Evolutionary conservation across 176 grass and related monocot species (phyloP), one percentile per base, ranked within the genome.

Genomic region (Avena atlantica): DNA sequence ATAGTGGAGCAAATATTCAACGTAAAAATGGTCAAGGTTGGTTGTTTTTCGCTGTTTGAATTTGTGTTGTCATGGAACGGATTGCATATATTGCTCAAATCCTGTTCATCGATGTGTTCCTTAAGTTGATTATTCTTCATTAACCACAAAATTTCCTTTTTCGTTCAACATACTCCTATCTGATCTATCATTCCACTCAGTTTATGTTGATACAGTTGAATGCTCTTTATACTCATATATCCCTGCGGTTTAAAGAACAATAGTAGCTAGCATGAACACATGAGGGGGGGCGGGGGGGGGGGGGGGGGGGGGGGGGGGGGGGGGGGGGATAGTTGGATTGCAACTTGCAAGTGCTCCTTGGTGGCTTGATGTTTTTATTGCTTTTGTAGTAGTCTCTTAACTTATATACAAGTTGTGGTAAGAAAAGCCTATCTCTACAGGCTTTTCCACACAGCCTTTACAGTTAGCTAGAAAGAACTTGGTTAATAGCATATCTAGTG

Each of bases 1-100:
- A 97, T 72, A 87, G 85, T 82, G 97, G 97, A 83, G 94, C 97
- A 84, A 94, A 88, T 86, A 60, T 93, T 70, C 89, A 92, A 89
- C 86, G 92, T 74, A 94, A 90, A 90, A 99, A 99, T 89, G 92
- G 82, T n/a, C 97, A 99, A 99, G 97, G 97, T 93, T 79, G 61
- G 45, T 80, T 63, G 81, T 86, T 78, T 86, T 82, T 42, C 78
- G 87, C 64, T 19, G 24, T 70, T 21, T 77, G 1, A 61, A 55
- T 1, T 24, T n/a, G 12, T 82, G 24, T 61, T 80, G 70, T 19
- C 78, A 89, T 81, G 55, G 59, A 53, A 62, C 44, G 44, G 29
- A 61, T 25, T 8, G 1, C 84, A 74, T 44, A 19, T 76, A 65
- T 83, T 73, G 12, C 24, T 89, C 19, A 82, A 70, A 86, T 72